phyloP scores from a whole-genome alignment of 352 stramenopile genomes.

The Phytophthora meadii region DNA sequence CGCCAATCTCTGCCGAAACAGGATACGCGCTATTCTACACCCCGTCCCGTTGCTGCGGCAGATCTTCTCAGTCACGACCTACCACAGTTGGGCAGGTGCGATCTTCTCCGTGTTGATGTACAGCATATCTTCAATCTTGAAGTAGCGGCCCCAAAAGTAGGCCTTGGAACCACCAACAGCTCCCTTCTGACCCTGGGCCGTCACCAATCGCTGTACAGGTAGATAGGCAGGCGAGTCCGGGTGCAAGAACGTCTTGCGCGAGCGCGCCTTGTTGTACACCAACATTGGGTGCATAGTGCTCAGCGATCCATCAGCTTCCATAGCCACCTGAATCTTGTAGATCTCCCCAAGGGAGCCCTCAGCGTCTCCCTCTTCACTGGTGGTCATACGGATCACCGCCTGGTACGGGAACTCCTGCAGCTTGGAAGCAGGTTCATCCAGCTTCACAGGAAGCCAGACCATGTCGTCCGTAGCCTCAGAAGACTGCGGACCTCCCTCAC shows the following conservation, averaged over 20 bases:
- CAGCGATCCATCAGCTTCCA: slow-evolving; percentile 63
- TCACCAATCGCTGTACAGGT: slow-evolving; percentile 69
- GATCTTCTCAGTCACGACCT: slow-evolving; percentile 19
- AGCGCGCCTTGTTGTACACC: slow-evolving; percentile 89
- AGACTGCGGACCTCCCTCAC: slow-evolving; percentile 15
- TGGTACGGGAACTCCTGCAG: slow-evolving; percentile 82
- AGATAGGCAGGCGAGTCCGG: slow-evolving; percentile 81
- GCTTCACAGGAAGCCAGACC: slow-evolving; percentile 83
- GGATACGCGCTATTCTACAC: slow-evolving; percentile 31
- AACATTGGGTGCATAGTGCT: slow-evolving; percentile 86
- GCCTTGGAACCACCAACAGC: slow-evolving; percentile 81
- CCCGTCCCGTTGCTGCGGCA: slow-evolving; percentile 12
- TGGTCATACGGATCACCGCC: slow-evolving; percentile 88
- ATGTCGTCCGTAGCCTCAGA: slow-evolving; percentile 40
- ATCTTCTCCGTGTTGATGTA: slow-evolving; percentile 89
- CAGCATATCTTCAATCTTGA: slow-evolving; percentile 83
- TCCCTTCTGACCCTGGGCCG: slow-evolving; percentile 59
- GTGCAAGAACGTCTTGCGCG: slow-evolving; percentile 89
- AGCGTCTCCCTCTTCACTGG: slow-evolving; percentile 68
- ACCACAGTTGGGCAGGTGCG: slow-evolving; percentile 83
- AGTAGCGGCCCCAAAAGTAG: slow-evolving; percentile 90
- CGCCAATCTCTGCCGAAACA: slow-evolving; percentile 18
- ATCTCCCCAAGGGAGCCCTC: slow-evolving; percentile 84
- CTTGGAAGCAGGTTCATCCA: slow-evolving; percentile 85
- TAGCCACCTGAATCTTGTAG: slow-evolving; percentile 91